Evolutionary conservation across 169 alveolate genomes (phyloP).

Genomic region (Amoebophrya sp.): DNA sequence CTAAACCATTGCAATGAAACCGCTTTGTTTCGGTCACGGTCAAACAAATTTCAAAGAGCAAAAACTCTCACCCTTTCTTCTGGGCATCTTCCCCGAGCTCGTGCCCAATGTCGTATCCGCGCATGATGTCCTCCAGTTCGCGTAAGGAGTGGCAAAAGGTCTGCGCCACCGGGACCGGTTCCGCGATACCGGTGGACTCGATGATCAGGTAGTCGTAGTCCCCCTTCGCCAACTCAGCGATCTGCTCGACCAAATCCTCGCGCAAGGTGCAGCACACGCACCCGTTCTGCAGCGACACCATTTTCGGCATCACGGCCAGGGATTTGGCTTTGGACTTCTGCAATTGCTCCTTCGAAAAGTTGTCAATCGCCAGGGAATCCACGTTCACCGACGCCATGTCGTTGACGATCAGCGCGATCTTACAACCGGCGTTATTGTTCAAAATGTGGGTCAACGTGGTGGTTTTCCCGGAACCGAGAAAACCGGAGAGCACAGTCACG

Average conservation of each 20-base stretch:
- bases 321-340: neutral
- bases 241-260: constrained; percentile 36
- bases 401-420: constrained; percentile 36
- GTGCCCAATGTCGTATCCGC: neutral
- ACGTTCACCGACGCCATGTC: constrained; percentile 42
- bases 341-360: neutral
- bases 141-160: constrained; percentile 23
- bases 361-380: too few species aligned
- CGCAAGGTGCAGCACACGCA: constrained; percentile 47
- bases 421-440: constrained; percentile 31
- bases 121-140: neutral
- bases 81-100: neutral
- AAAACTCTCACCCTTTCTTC: neutral
- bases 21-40: too few species aligned
- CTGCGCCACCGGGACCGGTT: constrained; percentile 40
- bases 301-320: constrained; percentile 21
- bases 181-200: constrained; percentile 44
- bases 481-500: too few species aligned
- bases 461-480: too few species aligned
- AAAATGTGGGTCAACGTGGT: constrained; percentile 31
- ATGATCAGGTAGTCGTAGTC: constrained; percentile 37
- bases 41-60: too few species aligned
- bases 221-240: constrained; percentile 31
- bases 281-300: constrained; percentile 45
- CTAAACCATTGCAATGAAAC: too few species aligned